Conservation (phyloP, 345 rosid genomes). For the Sonneratia alba region DNA sequence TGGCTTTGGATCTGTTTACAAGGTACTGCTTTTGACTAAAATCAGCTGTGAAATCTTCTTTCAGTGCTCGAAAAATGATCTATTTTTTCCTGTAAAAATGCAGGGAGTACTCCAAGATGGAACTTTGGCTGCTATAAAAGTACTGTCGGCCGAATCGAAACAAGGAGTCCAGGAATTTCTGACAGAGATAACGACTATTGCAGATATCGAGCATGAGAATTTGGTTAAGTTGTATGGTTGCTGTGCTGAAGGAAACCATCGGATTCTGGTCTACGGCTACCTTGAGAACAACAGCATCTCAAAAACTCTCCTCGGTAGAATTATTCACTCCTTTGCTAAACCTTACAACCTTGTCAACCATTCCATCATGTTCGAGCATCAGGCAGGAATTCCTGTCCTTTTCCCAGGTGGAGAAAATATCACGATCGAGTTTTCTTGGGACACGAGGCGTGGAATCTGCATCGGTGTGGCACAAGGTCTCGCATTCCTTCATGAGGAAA, state of each 20-base stretch:
- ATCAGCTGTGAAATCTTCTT: not conserved
- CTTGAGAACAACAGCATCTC: conserved; percentile 88
- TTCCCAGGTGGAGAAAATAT: conserved; percentile 45
- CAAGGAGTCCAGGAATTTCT: conserved; percentile 82
- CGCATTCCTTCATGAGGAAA: conserved; percentile 81
- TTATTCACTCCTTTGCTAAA: not conserved
- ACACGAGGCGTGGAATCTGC: conserved; percentile 53
- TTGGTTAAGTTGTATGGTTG: conserved; percentile 87
- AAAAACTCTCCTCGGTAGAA: conserved; percentile 72
- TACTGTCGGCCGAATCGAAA: conserved; percentile 84
- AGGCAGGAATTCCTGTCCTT: conserved; percentile 1
- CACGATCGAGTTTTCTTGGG: conserved; percentile 70
- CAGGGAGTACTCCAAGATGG: conserved; percentile 87
- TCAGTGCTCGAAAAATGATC: not conserved
- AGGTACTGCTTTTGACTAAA: not conserved
- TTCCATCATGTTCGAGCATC: not conserved
- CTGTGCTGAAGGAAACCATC: conserved; percentile 65
- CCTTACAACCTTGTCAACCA: not conserved
- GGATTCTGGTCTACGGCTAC: conserved; percentile 83
- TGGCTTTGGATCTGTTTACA: conserved; percentile 75
- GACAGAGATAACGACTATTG: conserved; percentile 75
- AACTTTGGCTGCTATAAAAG: conserved; percentile 74
- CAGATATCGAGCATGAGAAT: conserved; percentile 73
- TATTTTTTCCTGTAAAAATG: conserved; percentile 11
- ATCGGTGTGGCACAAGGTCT: conserved; percentile 79